Conservation (phyloP, 495 filamentous ascomycete species). For the Penicillium flavigenum region DNA sequence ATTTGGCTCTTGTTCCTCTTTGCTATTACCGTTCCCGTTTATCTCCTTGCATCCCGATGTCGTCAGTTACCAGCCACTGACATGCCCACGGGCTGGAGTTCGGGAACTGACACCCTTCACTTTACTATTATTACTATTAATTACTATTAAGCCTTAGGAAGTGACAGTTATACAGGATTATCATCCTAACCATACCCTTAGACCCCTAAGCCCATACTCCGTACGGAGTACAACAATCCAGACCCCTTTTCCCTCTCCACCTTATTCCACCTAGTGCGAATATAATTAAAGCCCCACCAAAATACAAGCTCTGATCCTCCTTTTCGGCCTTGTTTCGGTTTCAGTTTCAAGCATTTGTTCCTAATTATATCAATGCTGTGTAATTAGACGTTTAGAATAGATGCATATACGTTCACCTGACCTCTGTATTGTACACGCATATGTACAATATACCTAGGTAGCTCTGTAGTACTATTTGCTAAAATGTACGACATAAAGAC, state of each 20-base stretch:
- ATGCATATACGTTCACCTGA: not conserved
- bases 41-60: slow-evolving; percentile 16
- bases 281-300: not conserved
- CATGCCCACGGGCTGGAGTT: slow-evolving; percentile 7
- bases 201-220: not conserved
- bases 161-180: too few relatives aligned
- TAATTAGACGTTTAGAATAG: not conserved
- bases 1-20: not conserved
- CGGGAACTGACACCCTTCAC: slow-evolving; percentile 3
- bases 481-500: too few relatives aligned
- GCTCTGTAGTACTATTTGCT: too few relatives aligned
- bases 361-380: not conserved
- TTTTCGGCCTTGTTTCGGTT: not conserved
- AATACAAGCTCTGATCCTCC: slow-evolving; percentile 6
- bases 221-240: slow-evolving; percentile 6
- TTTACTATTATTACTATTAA: too few relatives aligned
- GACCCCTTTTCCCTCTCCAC: slow-evolving; percentile 1
- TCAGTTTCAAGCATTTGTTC: not conserved
- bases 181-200: not conserved
- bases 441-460: not conserved
- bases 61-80: slow-evolving; percentile 18
- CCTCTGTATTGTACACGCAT: not conserved
- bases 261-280: not conserved
- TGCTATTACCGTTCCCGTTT: not conserved
- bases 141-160: too few relatives aligned